phyloP scores from a whole-genome alignment of 2,329 filamentous ascomycete genomes.

The Penicillium psychrosexuale region DNA sequence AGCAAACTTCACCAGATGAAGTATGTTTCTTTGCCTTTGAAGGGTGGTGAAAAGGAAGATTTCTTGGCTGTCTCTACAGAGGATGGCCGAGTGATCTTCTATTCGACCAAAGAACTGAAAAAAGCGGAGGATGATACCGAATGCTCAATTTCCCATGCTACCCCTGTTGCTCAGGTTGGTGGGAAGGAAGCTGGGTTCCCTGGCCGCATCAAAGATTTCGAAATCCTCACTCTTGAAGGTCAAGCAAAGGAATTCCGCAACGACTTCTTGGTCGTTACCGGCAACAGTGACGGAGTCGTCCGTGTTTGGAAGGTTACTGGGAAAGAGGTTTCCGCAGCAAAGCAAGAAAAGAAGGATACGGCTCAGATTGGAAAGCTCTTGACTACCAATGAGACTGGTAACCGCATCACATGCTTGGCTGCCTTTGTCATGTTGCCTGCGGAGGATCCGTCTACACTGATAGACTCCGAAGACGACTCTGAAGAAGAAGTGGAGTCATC shows the following conservation, averaged over 20 bases:
- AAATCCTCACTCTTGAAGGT: constrained; percentile 53
- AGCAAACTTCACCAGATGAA: constrained; percentile 81
- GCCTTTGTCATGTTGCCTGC: constrained; percentile 78
- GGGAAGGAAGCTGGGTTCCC: constrained; percentile 65
- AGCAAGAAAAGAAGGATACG: constrained; percentile 16
- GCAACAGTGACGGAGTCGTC: constrained; percentile 81
- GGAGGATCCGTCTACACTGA: constrained; percentile 52
- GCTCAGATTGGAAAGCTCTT: constrained; percentile 63
- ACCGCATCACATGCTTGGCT: constrained; percentile 83
- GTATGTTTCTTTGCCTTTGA: constrained; percentile 58
- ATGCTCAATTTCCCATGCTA: constrained; percentile 58
- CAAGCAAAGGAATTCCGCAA: constrained; percentile 30
- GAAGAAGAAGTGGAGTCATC: constrained; percentile 39
- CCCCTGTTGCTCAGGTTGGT: constrained; percentile 70
- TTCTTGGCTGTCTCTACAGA: constrained; percentile 80
- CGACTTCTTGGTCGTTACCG: constrained; percentile 63
- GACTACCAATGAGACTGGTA: constrained; percentile 77
- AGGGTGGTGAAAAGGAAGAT: constrained; percentile 46
- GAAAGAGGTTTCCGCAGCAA: constrained; percentile 27
- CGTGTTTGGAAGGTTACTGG: constrained; percentile 66
- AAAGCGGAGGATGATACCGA: constrained; percentile 45
- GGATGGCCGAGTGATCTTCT: constrained; percentile 83
- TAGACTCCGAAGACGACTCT: constrained; percentile 53
- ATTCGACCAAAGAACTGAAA: constrained; percentile 58
- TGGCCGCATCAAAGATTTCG: constrained; percentile 85